Conservation (phyloP, 2,329 filamentous ascomycete genomes). For the Cladophialophora immunda region DNA sequence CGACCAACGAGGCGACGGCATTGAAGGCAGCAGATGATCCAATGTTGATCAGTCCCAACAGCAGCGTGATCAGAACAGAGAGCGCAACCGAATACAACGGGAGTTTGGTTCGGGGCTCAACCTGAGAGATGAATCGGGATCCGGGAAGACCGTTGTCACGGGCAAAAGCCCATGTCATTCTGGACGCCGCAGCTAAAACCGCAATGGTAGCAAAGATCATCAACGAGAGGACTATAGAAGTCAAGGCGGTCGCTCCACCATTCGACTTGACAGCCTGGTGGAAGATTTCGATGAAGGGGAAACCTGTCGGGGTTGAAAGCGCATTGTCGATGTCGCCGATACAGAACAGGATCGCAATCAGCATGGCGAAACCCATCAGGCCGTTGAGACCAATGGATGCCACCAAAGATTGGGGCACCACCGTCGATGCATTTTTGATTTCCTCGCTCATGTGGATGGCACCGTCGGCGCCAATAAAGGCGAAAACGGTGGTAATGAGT, state of each 20-base stretch:
- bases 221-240: slow-evolving; percentile 43
- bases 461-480: slow-evolving; percentile 50
- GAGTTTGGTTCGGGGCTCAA: slow-evolving; percentile 62
- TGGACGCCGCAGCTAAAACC: slow-evolving; percentile 47
- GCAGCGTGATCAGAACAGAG: slow-evolving; percentile 30
- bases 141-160: slow-evolving; percentile 54
- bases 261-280: slow-evolving; percentile 54
- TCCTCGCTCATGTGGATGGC: slow-evolving; percentile 54
- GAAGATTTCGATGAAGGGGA: slow-evolving; percentile 58
- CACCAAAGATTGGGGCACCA: slow-evolving; percentile 50
- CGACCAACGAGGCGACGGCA: slow-evolving; percentile 61
- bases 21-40: slow-evolving; percentile 57
- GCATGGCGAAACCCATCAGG: slow-evolving; percentile 48
- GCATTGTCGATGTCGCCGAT: slow-evolving; percentile 45
- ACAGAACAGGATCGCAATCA: slow-evolving; percentile 51
- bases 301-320: slow-evolving; percentile 44
- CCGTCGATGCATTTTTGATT: slow-evolving; percentile 48
- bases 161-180: slow-evolving; percentile 55
- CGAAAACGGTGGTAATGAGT: slow-evolving; percentile 47
- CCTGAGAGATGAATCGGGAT: slow-evolving; percentile 44
- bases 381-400: slow-evolving; percentile 50
- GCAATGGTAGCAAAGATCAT: slow-evolving; percentile 44
- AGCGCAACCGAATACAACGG: slow-evolving; percentile 41
- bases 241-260: slow-evolving; percentile 57
- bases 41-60: slow-evolving; percentile 42